Conservation (phyloP, 2,329 filamentous ascomycete genomes). For the Aspergillus udagawae region DNA sequence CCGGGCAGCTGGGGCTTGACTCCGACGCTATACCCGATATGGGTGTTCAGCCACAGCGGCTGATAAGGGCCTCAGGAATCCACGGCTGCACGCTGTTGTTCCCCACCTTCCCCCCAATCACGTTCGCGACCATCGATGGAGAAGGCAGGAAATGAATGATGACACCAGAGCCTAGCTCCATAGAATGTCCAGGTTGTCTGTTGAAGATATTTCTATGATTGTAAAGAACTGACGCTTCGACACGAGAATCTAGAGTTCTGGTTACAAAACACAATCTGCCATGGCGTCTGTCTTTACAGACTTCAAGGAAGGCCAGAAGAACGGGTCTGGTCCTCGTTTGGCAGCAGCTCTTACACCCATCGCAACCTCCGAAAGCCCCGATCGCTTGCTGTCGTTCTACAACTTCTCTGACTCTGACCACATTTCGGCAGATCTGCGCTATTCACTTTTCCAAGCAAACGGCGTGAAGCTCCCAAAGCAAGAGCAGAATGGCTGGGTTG, state of each 20-base stretch:
- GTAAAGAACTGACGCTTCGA: neutral
- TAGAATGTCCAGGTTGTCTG: neutral
- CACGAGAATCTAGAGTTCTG: neutral
- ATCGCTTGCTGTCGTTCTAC: conserved; percentile 66
- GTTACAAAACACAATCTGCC: conserved; percentile 16
- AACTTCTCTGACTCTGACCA: conserved; percentile 65
- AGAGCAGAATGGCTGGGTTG: conserved; percentile 77
- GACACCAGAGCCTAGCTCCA: neutral
- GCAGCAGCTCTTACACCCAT: conserved; percentile 72
- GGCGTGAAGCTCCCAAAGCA: conserved; percentile 56
- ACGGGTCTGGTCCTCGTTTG: conserved; percentile 66
- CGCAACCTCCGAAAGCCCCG: conserved; percentile 57
- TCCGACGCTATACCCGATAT: conserved; percentile 25
- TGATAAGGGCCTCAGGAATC: conserved; percentile 2
- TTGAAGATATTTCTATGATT: neutral
- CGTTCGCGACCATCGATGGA: neutral
- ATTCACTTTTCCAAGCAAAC: conserved; percentile 62
- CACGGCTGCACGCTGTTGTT: conserved; percentile 4
- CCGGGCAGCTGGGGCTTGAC: conserved; percentile 19
- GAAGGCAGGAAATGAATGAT: neutral
- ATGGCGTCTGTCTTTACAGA: conserved; percentile 74
- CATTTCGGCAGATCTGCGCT: conserved; percentile 66
- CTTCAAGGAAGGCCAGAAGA: conserved; percentile 65
- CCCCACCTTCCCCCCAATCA: conserved; percentile 10
- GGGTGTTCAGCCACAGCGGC: conserved; percentile 10